A percentile compares a stretch with the other conserved stretches of the same genome.
Conservation (phyloP, 1,139 yeast species). For the Pneumocystis murina region DNA sequence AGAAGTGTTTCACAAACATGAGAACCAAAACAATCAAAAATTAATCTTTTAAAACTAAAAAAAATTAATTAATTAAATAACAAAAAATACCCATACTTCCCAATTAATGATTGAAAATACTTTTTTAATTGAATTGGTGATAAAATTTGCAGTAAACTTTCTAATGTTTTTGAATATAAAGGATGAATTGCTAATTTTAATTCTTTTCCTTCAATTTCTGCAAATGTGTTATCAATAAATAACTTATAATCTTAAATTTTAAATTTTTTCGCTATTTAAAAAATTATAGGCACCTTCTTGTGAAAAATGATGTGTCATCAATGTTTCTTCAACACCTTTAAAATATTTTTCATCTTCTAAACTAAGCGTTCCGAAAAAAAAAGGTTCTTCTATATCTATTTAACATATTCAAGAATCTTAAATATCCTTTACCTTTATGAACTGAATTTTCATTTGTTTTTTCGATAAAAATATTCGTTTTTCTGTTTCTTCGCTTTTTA, state of each 20-base stretch:
- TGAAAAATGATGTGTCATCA: conserved; percentile 7
- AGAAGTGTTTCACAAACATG: conserved; percentile 83
- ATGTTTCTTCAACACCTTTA: conserved; percentile 10
- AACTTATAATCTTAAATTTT: conserved; percentile 5
- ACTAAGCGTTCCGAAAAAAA: conserved; percentile 9
- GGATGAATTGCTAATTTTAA: conserved; percentile 85
- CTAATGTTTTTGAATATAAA: conserved; percentile 83
- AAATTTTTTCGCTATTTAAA: background rate
- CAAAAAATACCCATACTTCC: conserved; percentile 16
- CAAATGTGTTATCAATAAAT: conserved; percentile 10
- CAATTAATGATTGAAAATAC: conserved; percentile 51
- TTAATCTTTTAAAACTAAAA: conserved; percentile 45
- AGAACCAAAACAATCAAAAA: conserved; percentile 81
- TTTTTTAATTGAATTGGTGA: conserved; percentile 48
- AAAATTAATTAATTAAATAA: background rate
- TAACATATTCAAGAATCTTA: background rate
- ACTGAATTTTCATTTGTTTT: background rate
- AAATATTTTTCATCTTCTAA: conserved; percentile 12
- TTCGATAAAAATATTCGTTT: background rate
- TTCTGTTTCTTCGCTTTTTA: background rate
- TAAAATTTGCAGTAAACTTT: conserved; percentile 60
- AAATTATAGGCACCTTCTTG: background rate
- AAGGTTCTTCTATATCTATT: background rate
- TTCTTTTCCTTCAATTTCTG: conserved; percentile 76
- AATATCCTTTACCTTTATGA: background rate